phyloP scores from a whole-genome alignment of 805 yeast species.

The Saturnispora dispora region DNA sequence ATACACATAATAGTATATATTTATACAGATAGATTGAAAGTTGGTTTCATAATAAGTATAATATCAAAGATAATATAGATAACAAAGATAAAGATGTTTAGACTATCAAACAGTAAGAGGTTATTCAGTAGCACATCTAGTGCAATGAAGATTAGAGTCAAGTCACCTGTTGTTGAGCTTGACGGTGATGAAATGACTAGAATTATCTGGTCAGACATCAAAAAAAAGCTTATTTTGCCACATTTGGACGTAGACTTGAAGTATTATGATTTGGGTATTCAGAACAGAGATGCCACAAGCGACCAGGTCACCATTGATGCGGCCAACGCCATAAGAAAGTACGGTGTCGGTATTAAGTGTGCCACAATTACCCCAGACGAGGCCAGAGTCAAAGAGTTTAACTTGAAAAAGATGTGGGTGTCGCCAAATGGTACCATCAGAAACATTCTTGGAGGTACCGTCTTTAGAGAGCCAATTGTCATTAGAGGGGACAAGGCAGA shows the following conservation, averaged over 20 bases:
- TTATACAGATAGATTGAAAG: background rate
- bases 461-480: conserved; percentile 76
- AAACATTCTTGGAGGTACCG: conserved; percentile 75
- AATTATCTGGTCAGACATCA: conserved; percentile 72
- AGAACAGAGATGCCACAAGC: conserved; percentile 58
- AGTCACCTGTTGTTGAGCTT: conserved; percentile 65
- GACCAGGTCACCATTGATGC: conserved; percentile 73
- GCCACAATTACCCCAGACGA: conserved; percentile 85
- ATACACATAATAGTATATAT: background rate
- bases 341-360: conserved; percentile 77
- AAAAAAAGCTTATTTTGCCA: conserved; percentile 57
- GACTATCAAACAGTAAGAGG: conserved; percentile 10
- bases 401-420: conserved; percentile 72
- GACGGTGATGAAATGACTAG: conserved; percentile 87
- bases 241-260: conserved; percentile 65
- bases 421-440: conserved; percentile 82
- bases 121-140: conserved; percentile 21
- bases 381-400: conserved; percentile 65
- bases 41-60: background rate
- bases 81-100: background rate
- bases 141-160: conserved; percentile 53
- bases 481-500: conserved; percentile 37
- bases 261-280: conserved; percentile 65
- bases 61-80: background rate
- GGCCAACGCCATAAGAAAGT: conserved; percentile 63